Percentiles rank a stretch among this genome's conserved stretches.
Evolutionary conservation across 164 flowering plant species (phyloP).

Genomic region (Saururus chinensis): DNA sequence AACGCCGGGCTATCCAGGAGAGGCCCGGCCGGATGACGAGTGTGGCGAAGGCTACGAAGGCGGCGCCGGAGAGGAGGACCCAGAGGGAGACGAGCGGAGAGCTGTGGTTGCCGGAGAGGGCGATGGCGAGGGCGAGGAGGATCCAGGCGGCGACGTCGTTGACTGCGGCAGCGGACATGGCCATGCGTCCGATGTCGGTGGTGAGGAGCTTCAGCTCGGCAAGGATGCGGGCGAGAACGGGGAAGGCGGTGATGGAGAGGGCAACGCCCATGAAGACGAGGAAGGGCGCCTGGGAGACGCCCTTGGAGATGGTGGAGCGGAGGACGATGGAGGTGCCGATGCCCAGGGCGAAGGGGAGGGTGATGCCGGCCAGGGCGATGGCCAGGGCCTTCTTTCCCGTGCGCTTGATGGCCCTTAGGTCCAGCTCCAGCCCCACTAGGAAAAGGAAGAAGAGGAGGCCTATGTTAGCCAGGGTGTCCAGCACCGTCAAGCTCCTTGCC

Average conservation of each 20-base stretch:
- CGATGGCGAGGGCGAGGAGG: constrained; percentile 23
- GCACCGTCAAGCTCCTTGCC: constrained; percentile 14
- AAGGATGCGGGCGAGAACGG: constrained; percentile 28
- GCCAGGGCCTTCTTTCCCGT: constrained; percentile 18
- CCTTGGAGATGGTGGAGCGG: constrained; percentile 15
- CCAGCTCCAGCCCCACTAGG: constrained; percentile 23
- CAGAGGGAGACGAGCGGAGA: constrained; percentile 15
- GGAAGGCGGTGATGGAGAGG: constrained; percentile 27
- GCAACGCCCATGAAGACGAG: constrained; percentile 29
- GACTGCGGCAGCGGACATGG: constrained; percentile 27
- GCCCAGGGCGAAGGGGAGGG: constrained; percentile 18
- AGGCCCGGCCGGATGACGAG: constrained; percentile 9
- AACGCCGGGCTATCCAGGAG: constrained; percentile 11
- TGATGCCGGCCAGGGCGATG: constrained; percentile 19
- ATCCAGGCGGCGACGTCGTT: constrained; percentile 28
- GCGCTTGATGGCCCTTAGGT: constrained; percentile 13
- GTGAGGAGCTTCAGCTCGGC: constrained; percentile 27
- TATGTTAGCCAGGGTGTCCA: constrained; percentile 24
- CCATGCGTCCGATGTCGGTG: constrained; percentile 22
- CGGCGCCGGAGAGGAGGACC: constrained; percentile 16
- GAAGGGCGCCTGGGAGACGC: constrained; percentile 9
- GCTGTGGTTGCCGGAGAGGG: constrained; percentile 13
- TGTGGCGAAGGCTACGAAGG: constrained; percentile 8
- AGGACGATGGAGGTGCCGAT: constrained; percentile 18
- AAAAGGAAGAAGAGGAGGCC: constrained; percentile 24